phyloP scores from a whole-genome alignment of 768 basidiomycete genomes.

The Pleurotus cornucopiae region DNA sequence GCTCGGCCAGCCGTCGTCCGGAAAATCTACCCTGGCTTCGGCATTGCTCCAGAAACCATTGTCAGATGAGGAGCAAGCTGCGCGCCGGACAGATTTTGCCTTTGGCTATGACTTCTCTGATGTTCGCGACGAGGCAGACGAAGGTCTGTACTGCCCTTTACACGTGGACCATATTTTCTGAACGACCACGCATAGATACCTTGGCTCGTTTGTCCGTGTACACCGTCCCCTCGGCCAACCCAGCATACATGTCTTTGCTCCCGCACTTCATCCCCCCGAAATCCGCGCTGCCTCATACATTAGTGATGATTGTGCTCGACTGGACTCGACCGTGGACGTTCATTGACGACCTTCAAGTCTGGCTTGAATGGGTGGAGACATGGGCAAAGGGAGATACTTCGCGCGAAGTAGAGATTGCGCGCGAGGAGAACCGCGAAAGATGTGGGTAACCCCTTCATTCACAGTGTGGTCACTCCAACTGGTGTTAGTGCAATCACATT shows the following conservation, averaged over 20 bases:
- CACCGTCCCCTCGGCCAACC: constrained; percentile 80
- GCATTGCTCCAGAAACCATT: constrained; percentile 66
- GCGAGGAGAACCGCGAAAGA: constrained; percentile 81
- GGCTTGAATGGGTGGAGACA: constrained; percentile 82
- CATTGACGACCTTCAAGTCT: constrained; percentile 75
- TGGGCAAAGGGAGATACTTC: constrained; percentile 73
- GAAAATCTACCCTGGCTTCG: constrained; percentile 72
- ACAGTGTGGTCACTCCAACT: neutral
- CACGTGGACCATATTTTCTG: neutral
- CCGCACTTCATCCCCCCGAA: constrained; percentile 79
- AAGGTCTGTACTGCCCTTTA: constrained; percentile 48
- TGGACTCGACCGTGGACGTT: constrained; percentile 97
- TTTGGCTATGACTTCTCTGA: constrained; percentile 92
- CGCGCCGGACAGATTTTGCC: constrained; percentile 70
- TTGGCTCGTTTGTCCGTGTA: constrained; percentile 87
- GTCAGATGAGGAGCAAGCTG: constrained; percentile 53
- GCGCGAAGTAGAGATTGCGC: constrained; percentile 67
- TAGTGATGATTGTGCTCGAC: constrained; percentile 84
- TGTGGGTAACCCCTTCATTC: constrained; percentile 42
- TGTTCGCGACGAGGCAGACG: constrained; percentile 88
- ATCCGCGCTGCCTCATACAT: constrained; percentile 60
- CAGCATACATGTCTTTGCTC: constrained; percentile 64
- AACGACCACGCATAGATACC: constrained; percentile 51
- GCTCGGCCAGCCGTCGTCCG: constrained; percentile 74
- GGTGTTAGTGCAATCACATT: constrained; percentile 71